phyloP scores from a whole-genome alignment of 192 early-diverging fungal species.

The Jimgerdemannia flammicorona region DNA sequence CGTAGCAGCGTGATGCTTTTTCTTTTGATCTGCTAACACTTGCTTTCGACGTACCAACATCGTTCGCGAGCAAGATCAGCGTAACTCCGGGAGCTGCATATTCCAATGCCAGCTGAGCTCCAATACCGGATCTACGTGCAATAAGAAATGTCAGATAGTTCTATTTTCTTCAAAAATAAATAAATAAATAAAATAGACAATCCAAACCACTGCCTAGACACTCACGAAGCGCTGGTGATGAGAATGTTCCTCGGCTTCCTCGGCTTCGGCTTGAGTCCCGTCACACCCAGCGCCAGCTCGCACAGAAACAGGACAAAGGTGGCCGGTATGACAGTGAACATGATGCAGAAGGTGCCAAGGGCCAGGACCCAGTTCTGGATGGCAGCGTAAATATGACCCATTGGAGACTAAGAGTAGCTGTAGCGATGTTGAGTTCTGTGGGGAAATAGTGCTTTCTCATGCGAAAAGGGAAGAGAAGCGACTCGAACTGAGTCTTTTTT shows the following conservation, averaged over 20 bases:
- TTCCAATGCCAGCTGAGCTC: conserved; percentile 2
- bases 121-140: conserved; percentile 14
- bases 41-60: background rate
- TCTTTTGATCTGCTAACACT: background rate
- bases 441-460: too few relatives aligned
- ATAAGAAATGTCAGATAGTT: background rate
- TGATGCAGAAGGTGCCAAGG: background rate
- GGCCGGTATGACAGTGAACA: background rate
- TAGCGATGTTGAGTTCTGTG: too few relatives aligned
- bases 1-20: background rate
- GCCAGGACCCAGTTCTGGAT: background rate
- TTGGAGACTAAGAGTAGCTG: background rate
- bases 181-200: background rate
- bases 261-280: background rate
- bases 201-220: background rate
- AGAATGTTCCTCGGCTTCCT: background rate
- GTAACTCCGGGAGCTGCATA: conserved; percentile 16
- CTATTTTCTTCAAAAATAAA: background rate
- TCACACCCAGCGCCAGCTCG: background rate
- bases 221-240: background rate
- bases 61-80: conserved; percentile 9
- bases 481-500: too few relatives aligned
- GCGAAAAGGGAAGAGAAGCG: too few relatives aligned
- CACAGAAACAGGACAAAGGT: background rate
- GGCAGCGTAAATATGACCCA: background rate